Evolutionary conservation across 2,329 filamentous ascomycete species (phyloP).

Genomic region (Fusarium nelsonii): DNA sequence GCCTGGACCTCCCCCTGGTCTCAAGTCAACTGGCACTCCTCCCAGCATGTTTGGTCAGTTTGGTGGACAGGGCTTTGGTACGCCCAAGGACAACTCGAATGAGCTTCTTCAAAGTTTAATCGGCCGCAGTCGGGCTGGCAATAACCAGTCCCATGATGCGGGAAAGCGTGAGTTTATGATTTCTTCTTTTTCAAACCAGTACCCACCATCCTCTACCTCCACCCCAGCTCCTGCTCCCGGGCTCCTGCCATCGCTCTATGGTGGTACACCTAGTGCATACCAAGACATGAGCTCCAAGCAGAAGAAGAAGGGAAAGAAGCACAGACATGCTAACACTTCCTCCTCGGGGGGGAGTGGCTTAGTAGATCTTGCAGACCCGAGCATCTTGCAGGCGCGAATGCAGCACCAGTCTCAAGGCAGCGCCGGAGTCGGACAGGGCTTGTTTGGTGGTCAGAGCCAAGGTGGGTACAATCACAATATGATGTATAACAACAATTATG

Average conservation of each 20-base stretch:
- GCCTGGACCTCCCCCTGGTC: conserved; percentile 91
- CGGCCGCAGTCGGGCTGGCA: conserved; percentile 75
- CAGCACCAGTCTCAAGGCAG: conserved; percentile 87
- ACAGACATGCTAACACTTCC: conserved; percentile 99
- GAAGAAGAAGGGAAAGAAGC: conserved; percentile 99
- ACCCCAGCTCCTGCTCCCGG: conserved; percentile 89
- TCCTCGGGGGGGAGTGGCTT: conserved; percentile 98
- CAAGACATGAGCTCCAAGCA: conserved; percentile 95
- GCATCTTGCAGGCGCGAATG: conserved; percentile 98
- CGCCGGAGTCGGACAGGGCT: conserved; percentile 86
- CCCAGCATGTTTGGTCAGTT: conserved; percentile 97
- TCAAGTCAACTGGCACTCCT: conserved; percentile 95
- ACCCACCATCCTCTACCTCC: conserved; percentile 83
- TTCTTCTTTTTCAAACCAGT: conserved; percentile 91
- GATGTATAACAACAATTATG: conserved; percentile 82
- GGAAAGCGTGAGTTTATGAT: conserved; percentile 99
- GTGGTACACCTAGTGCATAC: conserved; percentile 84
- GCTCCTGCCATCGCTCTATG: conserved; percentile 92
- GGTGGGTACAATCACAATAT: conserved; percentile 93
- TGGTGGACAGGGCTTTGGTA: conserved; percentile 76
- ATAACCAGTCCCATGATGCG: conserved; percentile 81
- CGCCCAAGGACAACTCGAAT: conserved; percentile 76
- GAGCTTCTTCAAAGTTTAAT: conserved; percentile 83
- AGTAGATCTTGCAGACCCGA: conserved; percentile 99
- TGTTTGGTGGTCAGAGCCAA: conserved; percentile 90